Percentiles rank a stretch among this genome's conserved stretches.
Conservation (phyloP, 2,329 filamentous ascomycete species). For the Sclerotinia glacialis region DNA sequence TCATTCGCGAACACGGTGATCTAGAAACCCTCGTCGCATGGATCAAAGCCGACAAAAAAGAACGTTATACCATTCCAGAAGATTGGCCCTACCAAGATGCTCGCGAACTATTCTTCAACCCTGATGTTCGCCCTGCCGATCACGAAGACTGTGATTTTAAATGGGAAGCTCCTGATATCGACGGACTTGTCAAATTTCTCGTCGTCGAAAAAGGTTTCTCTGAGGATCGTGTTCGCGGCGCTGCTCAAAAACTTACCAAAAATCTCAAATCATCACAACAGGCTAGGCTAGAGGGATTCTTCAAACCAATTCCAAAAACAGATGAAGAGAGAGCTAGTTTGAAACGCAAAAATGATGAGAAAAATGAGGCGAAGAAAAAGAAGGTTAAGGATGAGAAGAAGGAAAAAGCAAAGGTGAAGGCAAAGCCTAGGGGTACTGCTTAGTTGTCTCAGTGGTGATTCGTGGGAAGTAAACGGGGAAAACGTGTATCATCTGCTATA, state of each 20-base stretch:
- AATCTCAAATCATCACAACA: constrained; percentile 90
- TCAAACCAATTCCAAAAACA: constrained; percentile 87
- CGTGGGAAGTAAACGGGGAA: not conserved
- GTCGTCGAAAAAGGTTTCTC: constrained; percentile 96
- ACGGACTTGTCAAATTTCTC: constrained; percentile 84
- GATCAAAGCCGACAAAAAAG: constrained; percentile 71
- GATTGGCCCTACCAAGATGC: constrained; percentile 96
- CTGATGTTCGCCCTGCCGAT: constrained; percentile 81
- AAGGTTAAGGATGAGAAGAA: constrained; percentile 92
- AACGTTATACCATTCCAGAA: constrained; percentile 84
- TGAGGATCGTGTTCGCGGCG: constrained; percentile 84
- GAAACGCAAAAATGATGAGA: constrained; percentile 93
- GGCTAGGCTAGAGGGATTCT: constrained; percentile 90
- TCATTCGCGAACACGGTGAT: constrained; percentile 87
- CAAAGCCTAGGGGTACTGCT: constrained; percentile 64
- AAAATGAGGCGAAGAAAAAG: constrained; percentile 90
- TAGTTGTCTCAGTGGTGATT: constrained; percentile 16
- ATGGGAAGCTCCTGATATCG: constrained; percentile 91
- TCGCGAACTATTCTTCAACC: constrained; percentile 84
- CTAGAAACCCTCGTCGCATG: constrained; percentile 83
- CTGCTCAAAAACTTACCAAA: constrained; percentile 77
- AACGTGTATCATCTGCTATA: not conserved
- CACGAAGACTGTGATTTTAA: constrained; percentile 92
- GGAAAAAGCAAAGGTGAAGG: constrained; percentile 87
- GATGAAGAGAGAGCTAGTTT: constrained; percentile 78